These are phyloP conservation scores for Steccherinum ochraceum DNA, from an alignment of 768 basidiomycete species.

Conservation along the genomic window DNA sequence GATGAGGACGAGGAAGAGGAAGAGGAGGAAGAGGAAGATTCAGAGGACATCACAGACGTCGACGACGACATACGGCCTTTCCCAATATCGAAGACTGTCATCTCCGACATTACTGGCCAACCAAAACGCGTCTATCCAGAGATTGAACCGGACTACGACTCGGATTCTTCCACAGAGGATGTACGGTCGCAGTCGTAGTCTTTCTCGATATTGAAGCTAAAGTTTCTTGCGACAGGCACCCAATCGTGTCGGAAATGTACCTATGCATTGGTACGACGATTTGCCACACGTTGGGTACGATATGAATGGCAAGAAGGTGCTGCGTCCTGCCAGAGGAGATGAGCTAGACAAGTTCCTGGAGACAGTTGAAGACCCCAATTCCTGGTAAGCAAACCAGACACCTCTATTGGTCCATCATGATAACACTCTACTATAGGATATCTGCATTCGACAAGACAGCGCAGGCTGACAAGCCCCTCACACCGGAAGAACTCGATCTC, in stretches of 20 bases:
- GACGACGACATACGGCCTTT: conserved; percentile 50
- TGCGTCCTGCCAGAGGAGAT: conserved; percentile 92
- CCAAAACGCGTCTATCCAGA: conserved; percentile 80
- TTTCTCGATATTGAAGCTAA: conserved; percentile 2
- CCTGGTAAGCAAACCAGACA: conserved; percentile 55
- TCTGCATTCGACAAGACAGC: conserved; percentile 86
- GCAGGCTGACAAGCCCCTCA: conserved; percentile 81
- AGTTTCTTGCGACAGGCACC: conserved; percentile 50
- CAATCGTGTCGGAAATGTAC: conserved; percentile 93
- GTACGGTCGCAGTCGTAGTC: conserved; percentile 37
- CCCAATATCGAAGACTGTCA: conserved; percentile 61
- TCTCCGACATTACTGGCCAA: conserved; percentile 80
- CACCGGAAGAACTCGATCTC: conserved; percentile 89
- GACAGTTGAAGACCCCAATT: conserved; percentile 84
- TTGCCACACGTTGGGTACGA: conserved; percentile 98
- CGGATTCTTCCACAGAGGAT: conserved; percentile 89
- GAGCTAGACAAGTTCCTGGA: conserved; percentile 95
- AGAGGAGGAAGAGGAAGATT: conserved; percentile 29
- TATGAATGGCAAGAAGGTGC: conserved; percentile 88
- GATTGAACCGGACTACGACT: conserved; percentile 88
- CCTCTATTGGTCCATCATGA: neutral
- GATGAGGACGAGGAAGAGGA: conserved; percentile 32
- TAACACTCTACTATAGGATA: conserved; percentile 51
- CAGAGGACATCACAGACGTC: conserved; percentile 28
- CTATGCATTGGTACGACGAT: conserved; percentile 99